Evolutionary conservation across 2,329 filamentous ascomycete species (phyloP).

Genomic region (Neopestalotiopsis clavispora): DNA sequence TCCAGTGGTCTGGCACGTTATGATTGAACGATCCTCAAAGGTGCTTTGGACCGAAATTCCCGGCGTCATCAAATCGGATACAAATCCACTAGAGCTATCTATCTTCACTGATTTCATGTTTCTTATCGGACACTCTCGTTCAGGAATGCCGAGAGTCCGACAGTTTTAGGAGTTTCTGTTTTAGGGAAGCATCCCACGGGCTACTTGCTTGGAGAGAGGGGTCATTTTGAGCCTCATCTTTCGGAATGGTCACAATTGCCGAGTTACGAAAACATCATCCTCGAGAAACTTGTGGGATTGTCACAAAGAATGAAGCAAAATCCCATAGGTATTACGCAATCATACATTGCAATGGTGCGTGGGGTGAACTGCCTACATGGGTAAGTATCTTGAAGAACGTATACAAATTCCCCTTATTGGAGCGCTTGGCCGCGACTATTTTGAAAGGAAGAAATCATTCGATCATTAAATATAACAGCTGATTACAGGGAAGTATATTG

Average conservation of each 20-base stretch:
- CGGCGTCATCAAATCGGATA: not conserved
- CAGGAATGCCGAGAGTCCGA: not conserved
- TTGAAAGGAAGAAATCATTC: no score
- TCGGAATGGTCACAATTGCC: not conserved
- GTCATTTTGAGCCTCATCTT: not conserved
- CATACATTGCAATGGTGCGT: not conserved
- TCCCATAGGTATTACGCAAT: not conserved
- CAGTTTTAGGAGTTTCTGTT: not conserved
- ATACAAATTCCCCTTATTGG: no score
- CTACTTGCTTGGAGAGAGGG: not conserved
- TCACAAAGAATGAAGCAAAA: not conserved
- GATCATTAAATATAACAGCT: no score
- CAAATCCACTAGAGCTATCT: not conserved
- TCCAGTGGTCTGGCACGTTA: not conserved
- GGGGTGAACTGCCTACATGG: no score
- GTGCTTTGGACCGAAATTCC: not conserved
- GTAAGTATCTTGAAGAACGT: no score
- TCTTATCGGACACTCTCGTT: not conserved
- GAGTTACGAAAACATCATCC: not conserved
- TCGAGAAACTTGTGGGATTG: not conserved
- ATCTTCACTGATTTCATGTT: not conserved
- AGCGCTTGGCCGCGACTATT: no score
- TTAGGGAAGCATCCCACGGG: not conserved
- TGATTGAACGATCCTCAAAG: not conserved
- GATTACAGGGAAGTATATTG: no score